phyloP scores from a whole-genome alignment of 805 yeast genomes.

The Blastobotrys peoriensis region DNA sequence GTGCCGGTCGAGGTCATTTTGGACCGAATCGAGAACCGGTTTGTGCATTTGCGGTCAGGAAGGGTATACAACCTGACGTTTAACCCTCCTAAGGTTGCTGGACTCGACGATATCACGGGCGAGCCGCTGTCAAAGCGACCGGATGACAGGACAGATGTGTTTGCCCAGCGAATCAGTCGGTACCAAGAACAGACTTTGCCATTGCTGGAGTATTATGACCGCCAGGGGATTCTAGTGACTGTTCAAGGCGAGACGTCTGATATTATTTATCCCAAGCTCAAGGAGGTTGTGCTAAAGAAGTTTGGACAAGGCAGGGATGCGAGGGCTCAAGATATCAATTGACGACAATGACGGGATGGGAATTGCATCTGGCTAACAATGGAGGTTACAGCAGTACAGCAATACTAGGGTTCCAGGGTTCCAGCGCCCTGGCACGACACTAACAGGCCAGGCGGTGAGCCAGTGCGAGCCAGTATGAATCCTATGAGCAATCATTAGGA shows the following conservation, averaged over 20 bases:
- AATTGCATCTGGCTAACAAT: no score
- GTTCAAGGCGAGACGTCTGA: conserved; percentile 80
- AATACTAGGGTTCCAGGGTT: no score
- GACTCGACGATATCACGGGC: conserved; percentile 83
- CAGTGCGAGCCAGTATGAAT: no score
- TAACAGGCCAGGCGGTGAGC: no score
- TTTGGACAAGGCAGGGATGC: conserved; percentile 1
- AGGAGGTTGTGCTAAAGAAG: conserved; percentile 17
- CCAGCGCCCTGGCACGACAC: no score
- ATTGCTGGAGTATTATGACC: conserved; percentile 54
- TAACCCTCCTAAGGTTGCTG: conserved; percentile 81
- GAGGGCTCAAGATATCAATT: no score
- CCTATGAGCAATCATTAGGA: no score
- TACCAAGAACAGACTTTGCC: conserved; percentile 59
- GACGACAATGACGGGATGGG: no score
- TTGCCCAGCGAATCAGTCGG: conserved; percentile 57
- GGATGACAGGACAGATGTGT: conserved; percentile 75
- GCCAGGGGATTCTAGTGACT: conserved; percentile 43
- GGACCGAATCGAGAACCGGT: conserved; percentile 75
- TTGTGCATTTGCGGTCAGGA: conserved; percentile 81
- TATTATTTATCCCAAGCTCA: conserved; percentile 68
- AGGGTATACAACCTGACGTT: conserved; percentile 79
- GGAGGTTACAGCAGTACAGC: no score
- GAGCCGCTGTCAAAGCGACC: conserved; percentile 73
- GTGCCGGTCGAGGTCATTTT: conserved; percentile 83